Percentiles rank a stretch among this genome's conserved stretches.
Conservation (phyloP, 768 basidiomycete species). For the Trametes meyenii region DNA sequence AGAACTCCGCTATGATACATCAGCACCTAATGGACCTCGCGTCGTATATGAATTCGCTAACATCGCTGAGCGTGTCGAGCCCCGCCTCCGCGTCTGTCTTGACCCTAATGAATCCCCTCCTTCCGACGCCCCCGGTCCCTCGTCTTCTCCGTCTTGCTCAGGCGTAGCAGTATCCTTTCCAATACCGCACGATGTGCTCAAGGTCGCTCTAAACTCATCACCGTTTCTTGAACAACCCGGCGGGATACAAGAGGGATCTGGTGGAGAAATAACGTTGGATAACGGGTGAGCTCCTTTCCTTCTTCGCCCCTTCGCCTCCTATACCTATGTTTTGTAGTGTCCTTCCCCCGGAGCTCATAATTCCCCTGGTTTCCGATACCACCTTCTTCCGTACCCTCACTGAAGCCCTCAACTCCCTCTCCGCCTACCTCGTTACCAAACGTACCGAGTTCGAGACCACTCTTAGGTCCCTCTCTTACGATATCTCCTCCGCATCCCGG, state of each 20-base stretch:
- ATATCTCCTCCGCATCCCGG: slow-evolving; percentile 37
- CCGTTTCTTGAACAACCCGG: not conserved
- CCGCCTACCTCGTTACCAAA: slow-evolving; percentile 52
- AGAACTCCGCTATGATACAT: not conserved
- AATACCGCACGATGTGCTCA: slow-evolving; percentile 1
- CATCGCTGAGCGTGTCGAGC: slow-evolving; percentile 52
- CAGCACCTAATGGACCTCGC: slow-evolving; percentile 20
- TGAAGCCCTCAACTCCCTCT: slow-evolving; percentile 57
- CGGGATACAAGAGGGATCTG: not conserved
- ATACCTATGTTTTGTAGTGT: not conserved
- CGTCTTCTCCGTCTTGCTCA: not conserved
- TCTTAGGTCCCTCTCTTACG: slow-evolving; percentile 50
- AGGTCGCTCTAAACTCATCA: not conserved
- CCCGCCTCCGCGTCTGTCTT: slow-evolving; percentile 58
- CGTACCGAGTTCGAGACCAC: slow-evolving; percentile 52
- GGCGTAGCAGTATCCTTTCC: slow-evolving; percentile 1
- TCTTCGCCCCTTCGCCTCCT: slow-evolving; percentile 21
- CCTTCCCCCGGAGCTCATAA: slow-evolving; percentile 55
- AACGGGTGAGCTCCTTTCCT: not conserved
- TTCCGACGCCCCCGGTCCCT: not conserved
- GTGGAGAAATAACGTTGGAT: no score
- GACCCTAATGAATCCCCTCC: slow-evolving; percentile 22
- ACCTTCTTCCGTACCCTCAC: slow-evolving; percentile 80
- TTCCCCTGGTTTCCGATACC: slow-evolving; percentile 79
- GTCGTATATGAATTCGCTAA: slow-evolving; percentile 62